Evolutionary conservation across 805 yeast species (phyloP), one percentile per base, ranked within the genome.

Genomic region (Ogataea zsoltii): DNA sequence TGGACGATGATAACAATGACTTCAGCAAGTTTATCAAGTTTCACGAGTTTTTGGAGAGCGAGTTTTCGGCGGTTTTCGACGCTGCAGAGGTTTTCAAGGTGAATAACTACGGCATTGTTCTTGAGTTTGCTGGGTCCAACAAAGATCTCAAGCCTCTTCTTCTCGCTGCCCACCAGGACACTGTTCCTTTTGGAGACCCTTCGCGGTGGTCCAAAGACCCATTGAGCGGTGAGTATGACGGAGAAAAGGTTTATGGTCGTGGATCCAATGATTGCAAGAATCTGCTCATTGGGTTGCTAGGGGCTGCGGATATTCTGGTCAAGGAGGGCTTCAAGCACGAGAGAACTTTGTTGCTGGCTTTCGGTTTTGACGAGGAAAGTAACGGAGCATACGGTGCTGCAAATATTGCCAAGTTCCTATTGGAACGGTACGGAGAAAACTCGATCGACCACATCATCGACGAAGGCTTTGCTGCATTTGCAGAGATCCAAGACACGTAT

Each of bases 291-390:
- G 85, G 82, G 2, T 75, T 83, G 39, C 61, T 87, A 58, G 91
- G 86, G 60, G 73, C 90, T 1, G 61, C 79, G n/a, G 88, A 84
- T 56, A 61, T 67, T 39, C 63, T 85, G 28, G 58, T 86, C 23
- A 55, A 66, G 28, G 55, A 60, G 23, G 72, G 71, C 15, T 85
- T 72, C 65, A 45, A 59, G 34, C 88, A 90, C n/a, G 62, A 72
- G 42, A 77, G 96, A 63, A 74, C 88, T 1, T 61, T 86, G 13
- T 50, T 88, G 10, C 60, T 83, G 2, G 80, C 87, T 0, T 79
- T 83, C 57, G 96, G 96, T 1, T 85, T 79, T 54, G 96, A 88
- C 58, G 96, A 88, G 67, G 96, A 88, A 60, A 74, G 77, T 31
- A 71, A 78, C 30, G 95, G 95, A 4, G 47, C 52, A 15, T 62